These are phyloP conservation scores for Claviceps digitariae DNA, from an alignment of 2,329 filamentous ascomycete genomes.

Conservation along the genomic window DNA sequence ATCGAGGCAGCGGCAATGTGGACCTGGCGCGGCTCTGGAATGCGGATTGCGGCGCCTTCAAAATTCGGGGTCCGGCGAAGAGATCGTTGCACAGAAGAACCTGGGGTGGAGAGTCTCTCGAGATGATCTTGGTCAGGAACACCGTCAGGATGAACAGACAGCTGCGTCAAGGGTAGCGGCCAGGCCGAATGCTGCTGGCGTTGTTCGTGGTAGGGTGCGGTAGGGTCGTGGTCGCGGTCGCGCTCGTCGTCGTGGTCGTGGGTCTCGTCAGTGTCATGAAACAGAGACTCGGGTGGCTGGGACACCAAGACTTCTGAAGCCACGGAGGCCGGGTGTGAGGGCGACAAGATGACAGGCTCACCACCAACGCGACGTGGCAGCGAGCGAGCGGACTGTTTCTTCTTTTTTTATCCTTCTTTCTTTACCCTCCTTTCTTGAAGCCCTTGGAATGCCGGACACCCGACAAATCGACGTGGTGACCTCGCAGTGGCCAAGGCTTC, in stretches of 20 bases:
- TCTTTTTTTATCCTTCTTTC: neutral
- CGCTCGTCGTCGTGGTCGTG: slow-evolving; percentile 44
- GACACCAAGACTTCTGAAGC: slow-evolving; percentile 31
- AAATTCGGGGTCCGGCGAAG: slow-evolving; percentile 41
- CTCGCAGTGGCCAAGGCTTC: neutral
- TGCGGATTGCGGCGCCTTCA: slow-evolving; percentile 28
- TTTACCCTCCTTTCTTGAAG: neutral
- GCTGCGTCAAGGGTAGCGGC: slow-evolving; percentile 9
- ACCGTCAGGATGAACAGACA: neutral
- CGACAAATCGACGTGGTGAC: neutral
- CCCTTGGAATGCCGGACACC: neutral
- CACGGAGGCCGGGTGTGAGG: slow-evolving; percentile 21
- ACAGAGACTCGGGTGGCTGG: slow-evolving; percentile 24
- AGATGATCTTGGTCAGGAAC: slow-evolving; percentile 8
- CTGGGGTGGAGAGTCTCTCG: slow-evolving; percentile 27
- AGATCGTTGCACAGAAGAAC: slow-evolving; percentile 30
- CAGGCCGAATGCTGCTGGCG: slow-evolving; percentile 21
- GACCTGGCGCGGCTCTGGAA: slow-evolving; percentile 27
- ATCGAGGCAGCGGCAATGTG: slow-evolving; percentile 34
- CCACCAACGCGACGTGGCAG: slow-evolving; percentile 26
- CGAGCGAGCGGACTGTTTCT: neutral
- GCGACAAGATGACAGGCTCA: slow-evolving; percentile 33
- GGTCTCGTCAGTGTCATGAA: slow-evolving; percentile 42
- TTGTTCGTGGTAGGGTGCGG: slow-evolving; percentile 26
- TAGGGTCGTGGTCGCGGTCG: slow-evolving; percentile 28